Conservation (phyloP, 139 green algal genomes). For the Chlorella sp. region DNA sequence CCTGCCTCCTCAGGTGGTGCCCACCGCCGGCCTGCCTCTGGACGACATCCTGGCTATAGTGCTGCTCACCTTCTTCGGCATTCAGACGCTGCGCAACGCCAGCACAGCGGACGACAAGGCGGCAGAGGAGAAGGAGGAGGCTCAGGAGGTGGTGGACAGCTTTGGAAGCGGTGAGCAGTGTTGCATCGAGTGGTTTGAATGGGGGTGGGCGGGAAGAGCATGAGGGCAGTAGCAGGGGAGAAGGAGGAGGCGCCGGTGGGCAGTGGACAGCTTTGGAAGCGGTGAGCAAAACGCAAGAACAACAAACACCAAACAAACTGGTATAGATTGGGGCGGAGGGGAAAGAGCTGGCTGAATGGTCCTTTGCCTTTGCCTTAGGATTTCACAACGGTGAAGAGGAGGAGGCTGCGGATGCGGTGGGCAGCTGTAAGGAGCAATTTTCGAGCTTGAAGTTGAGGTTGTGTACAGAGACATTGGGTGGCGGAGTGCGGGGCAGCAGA, state of each 20-base stretch:
- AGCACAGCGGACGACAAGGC: slow-evolving; percentile 63
- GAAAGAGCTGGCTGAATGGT: no score
- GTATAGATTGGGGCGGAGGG: no score
- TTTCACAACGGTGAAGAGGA: no score
- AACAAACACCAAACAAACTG: no score
- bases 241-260: neutral
- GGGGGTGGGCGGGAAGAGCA: neutral
- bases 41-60: slow-evolving; percentile 87
- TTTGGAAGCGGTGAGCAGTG: slow-evolving; percentile 46
- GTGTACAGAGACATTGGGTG: no score
- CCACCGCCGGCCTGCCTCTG: slow-evolving; percentile 71
- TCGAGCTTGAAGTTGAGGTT: no score
- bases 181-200: neutral
- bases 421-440: no score
- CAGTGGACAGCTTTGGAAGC: slow-evolving; percentile 52
- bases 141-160: slow-evolving; percentile 65
- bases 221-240: neutral
- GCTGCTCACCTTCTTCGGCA: slow-evolving; percentile 90
- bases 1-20: slow-evolving; percentile 89
- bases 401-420: no score
- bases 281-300: no score
- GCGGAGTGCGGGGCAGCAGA: no score
- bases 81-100: slow-evolving; percentile 81
- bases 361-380: no score
- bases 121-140: slow-evolving; percentile 85